Evolutionary conservation across 2,329 filamentous ascomycete species (phyloP), one percentile per base, ranked within the genome.

Genomic region (Aureobasidium lini): DNA sequence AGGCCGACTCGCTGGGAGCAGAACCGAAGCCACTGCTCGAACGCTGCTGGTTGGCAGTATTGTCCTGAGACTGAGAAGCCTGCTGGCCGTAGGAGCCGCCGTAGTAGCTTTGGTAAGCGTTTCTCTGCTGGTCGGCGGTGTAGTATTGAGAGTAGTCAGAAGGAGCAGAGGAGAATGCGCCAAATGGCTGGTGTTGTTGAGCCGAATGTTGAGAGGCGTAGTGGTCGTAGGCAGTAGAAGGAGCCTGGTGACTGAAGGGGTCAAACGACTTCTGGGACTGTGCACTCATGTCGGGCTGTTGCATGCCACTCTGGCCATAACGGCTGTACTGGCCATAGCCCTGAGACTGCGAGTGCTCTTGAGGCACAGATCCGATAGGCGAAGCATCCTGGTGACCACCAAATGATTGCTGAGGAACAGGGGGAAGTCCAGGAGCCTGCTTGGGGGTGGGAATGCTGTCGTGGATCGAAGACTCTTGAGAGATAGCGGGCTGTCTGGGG

Each of bases 111-210:
- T 80, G 77, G 77, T 94, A 95, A 1, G 85, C 81, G 69, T 86
- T 86, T 64, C 89, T 87, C 65, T 84, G 84, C 64, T 90, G 80
- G 64, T 86, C 90, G 37, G 87, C 83, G 3, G 88, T 89, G 73
- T 95, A 95, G 77, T 95, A 96, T 6, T 87, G 86, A 18, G 88
- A 87, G 74, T 90, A 95, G 65, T 95, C 90, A 71, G 80, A 84
- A 13, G 87, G 86, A 18, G 86, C 87, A 57, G 89, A 89, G 66
- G 85, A 89, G 74, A 88, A 88, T 34, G 82, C 82, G 50, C 81
- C 86, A 67, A 81, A 83, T 62, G 83, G 76, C 64, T 79, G 78
- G 36, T 83, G 80, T 60, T 77, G 80, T 61, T 77, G 78, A 69
- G 84, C 82, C 61, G 87, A 86, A 61, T 79, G 76, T 61, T 80